These are phyloP conservation scores for Aspergillus persii DNA, from an alignment of 2,329 filamentous ascomycete species.

Conservation along the genomic window DNA sequence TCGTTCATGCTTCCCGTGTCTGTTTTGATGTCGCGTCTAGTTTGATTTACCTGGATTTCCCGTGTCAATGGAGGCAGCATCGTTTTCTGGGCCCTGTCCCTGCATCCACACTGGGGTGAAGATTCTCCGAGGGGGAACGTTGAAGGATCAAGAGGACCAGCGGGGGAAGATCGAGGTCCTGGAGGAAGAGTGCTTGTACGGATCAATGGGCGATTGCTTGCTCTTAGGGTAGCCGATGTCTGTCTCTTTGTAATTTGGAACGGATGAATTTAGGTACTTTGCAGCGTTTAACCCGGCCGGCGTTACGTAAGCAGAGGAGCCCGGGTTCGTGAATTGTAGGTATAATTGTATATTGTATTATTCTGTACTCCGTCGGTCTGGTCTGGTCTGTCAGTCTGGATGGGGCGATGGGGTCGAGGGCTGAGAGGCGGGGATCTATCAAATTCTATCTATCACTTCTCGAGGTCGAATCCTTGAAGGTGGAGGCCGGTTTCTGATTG, in stretches of 20 bases:
- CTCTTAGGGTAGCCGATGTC: not conserved
- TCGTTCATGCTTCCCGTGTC: conserved; percentile 11
- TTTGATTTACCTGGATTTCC: conserved; percentile 1
- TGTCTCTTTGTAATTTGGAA: not conserved
- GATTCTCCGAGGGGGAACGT: not conserved
- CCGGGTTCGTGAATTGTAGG: too few species aligned
- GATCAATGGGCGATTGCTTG: not conserved
- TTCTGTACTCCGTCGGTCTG: too few species aligned
- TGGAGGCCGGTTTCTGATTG: not conserved
- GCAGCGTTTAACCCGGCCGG: too few species aligned
- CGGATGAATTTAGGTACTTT: too few species aligned
- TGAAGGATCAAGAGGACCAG: not conserved
- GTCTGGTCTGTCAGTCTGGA: too few species aligned
- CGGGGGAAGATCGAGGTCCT: not conserved
- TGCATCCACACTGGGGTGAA: not conserved
- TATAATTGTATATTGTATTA: too few species aligned
- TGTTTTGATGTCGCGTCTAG: conserved; percentile 8
- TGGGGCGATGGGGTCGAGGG: too few species aligned
- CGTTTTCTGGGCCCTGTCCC: not conserved
- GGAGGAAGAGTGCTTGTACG: not conserved
- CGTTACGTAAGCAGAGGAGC: too few species aligned
- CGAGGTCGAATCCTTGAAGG: not conserved
- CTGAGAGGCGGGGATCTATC: not conserved
- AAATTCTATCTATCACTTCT: not conserved
- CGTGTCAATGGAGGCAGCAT: not conserved